Evolutionary conservation across 345 rosid species (phyloP), one percentile per base, ranked within the genome.

Genomic region (Abelmoschus esculentus): DNA sequence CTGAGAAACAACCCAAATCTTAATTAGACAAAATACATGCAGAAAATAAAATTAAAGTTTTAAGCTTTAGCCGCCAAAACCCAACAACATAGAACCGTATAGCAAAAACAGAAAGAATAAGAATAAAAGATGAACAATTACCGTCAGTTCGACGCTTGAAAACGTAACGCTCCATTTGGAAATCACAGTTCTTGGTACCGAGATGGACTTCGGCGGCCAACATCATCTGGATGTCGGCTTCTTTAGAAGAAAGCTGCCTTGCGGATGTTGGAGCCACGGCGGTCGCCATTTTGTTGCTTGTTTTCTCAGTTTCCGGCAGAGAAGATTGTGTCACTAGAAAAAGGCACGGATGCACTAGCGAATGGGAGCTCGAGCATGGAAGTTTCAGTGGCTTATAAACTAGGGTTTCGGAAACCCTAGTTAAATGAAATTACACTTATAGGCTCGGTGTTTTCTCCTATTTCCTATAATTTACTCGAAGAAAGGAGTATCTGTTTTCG

Each of bases 131-230:
- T 3, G 10, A 36, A 6, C 34, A 15, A 10, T 62, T 80, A 92
- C 98, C 98, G 47, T 92, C 98, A 66, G 88, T 85, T 73, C 96
- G 90, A 64, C 98, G 86, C 89, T 92, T 92, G 89, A 90, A 90
- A 66, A 85, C 91, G 74, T 92, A 92, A 9, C 96, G 90, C 63
- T 92, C 98, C 98, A 92, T 92, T 76, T 92, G 98, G 79, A 77
- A 92, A 31, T 92, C 86, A 53, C 96, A 90, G 72, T 92, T 90
- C 72, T 92, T 92, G 73, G 98, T 92, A 2, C 98, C 98, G 59
- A 90, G 88, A 67, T 92, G 97, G 55, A 92, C 98, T 69, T 92
- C 93, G 6, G 98, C 93, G 0, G 96, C 90, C 82, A 90, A 75
- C 98, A 92, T 92, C 91, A 90, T 83, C 76, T 76, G 90, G 71